phyloP scores from a whole-genome alignment of 2,329 filamentous ascomycete species.

The Emergomyces orientalis region DNA sequence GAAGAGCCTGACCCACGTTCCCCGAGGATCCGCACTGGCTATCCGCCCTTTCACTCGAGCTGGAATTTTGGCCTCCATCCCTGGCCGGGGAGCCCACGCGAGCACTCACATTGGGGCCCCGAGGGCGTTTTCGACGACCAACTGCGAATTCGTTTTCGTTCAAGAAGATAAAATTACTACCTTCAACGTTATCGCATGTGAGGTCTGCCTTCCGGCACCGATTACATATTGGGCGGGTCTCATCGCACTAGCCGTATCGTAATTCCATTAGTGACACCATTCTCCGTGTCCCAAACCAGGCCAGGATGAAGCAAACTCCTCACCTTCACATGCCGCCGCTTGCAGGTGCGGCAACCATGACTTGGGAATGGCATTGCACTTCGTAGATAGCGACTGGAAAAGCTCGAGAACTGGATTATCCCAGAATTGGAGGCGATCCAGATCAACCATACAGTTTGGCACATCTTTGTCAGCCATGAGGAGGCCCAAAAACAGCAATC shows the following conservation, averaged over 20 bases:
- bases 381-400: not conserved
- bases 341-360: constrained; percentile 4
- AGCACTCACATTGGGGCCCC: constrained; percentile 1
- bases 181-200: constrained; percentile 1
- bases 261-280: not conserved
- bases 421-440: not conserved
- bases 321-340: constrained; percentile 4
- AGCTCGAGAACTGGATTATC: not conserved
- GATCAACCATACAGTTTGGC: not conserved
- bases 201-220: constrained; percentile 2
- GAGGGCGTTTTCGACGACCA: constrained; percentile 4
- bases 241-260: not conserved
- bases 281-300: not conserved
- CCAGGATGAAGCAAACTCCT: not conserved
- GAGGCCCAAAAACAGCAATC: not conserved
- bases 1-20: not conserved
- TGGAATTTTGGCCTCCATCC: not conserved
- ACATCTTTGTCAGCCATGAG: not conserved
- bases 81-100: not conserved
- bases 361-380: constrained; percentile 1
- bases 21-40: not conserved
- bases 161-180: constrained; percentile 1
- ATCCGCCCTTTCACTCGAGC: not conserved
- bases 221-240: not conserved
- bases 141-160: constrained; percentile 3